phyloP scores from a whole-genome alignment of 176 grass and related monocot genomes.

The Saccharum spontaneum region DNA sequence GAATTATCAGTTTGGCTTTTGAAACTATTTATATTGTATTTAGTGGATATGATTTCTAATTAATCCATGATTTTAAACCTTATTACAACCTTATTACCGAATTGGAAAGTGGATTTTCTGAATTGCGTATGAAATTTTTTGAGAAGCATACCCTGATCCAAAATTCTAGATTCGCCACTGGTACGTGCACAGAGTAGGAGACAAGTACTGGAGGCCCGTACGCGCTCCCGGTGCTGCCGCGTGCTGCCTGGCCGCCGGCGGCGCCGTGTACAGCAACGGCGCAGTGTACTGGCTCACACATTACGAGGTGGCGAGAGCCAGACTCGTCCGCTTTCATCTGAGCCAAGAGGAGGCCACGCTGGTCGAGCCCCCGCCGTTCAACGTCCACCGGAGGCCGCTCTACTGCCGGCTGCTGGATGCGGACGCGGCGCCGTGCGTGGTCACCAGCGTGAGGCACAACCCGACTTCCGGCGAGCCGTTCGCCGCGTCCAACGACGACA shows the following conservation, averaged over 20 bases:
- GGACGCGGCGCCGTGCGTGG: constrained; percentile 3
- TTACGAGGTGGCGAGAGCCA: background rate
- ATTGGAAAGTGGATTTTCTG: no score
- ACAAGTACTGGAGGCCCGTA: constrained; percentile 10
- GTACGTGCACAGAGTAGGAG: background rate
- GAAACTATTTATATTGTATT: no score
- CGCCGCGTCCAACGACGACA: background rate
- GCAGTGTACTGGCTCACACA: background rate
- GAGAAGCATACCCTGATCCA: no score
- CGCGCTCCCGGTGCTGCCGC: accelerated
- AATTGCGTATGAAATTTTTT: no score
- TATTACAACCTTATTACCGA: no score
- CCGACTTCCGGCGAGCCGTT: background rate
- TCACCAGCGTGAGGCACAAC: background rate
- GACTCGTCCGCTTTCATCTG: background rate
- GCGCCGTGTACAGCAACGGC: background rate
- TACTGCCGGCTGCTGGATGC: background rate
- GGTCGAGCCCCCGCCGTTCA: background rate
- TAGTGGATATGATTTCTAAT: no score
- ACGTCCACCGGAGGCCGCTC: background rate
- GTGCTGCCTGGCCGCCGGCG: background rate
- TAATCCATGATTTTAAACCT: no score
- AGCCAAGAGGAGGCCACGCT: background rate
- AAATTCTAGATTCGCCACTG: no score
- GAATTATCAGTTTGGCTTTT: no score